Conservation (phyloP, 495 filamentous ascomycete genomes). For the Margaritispora aquatica region DNA sequence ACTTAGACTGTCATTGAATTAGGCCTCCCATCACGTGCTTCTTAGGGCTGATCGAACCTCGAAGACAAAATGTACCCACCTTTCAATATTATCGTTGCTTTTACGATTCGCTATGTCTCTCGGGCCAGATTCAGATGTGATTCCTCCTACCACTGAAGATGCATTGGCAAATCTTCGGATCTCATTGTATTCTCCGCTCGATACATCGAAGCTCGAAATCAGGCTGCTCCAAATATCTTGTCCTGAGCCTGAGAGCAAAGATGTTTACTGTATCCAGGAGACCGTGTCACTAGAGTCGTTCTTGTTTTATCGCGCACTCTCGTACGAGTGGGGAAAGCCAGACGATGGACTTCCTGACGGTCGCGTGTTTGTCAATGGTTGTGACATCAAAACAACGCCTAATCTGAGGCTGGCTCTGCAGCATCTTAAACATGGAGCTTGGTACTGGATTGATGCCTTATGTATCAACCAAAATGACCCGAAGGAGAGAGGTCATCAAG, state of each 20-base stretch:
- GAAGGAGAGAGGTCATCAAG: conserved; percentile 23
- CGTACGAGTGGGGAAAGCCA: conserved; percentile 11
- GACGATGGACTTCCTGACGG: neutral
- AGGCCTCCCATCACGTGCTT: no score
- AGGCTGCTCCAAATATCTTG: conserved; percentile 10
- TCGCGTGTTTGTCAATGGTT: conserved; percentile 5
- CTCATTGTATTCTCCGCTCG: no score
- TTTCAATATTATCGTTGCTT: no score
- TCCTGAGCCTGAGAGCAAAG: neutral
- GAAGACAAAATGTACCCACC: no score
- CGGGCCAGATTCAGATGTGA: no score
- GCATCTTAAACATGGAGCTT: conserved; percentile 1
- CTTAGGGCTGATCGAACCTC: no score
- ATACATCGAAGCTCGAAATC: conserved; percentile 9
- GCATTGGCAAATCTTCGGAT: no score
- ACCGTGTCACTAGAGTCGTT: conserved; percentile 4
- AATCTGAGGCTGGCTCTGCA: conserved; percentile 6
- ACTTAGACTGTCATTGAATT: neutral
- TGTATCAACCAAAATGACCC: conserved; percentile 27
- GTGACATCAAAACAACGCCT: neutral
- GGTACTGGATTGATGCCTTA: conserved; percentile 26
- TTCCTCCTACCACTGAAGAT: no score
- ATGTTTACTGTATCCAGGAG: conserved; percentile 5
- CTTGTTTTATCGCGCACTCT: conserved; percentile 9
- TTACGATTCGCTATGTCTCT: no score